Evolutionary conservation across 306 rosid species (phyloP).

Genomic region (Cotoneaster glaucophyllus): DNA sequence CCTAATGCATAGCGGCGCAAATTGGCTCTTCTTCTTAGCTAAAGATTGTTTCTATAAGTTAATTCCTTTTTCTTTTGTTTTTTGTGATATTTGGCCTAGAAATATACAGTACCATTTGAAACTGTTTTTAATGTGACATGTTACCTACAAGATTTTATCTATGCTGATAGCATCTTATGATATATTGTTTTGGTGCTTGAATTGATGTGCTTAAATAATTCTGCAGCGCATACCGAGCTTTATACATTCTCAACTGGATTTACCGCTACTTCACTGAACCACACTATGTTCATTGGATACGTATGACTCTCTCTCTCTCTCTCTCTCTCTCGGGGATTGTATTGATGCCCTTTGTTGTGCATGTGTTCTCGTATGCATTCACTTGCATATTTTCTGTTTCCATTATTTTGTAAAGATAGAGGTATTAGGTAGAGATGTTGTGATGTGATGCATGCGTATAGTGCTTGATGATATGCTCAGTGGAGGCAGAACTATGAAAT

Average conservation of each 20-base stretch:
- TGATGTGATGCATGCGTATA: background rate
- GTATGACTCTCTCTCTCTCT: conserved; percentile 40
- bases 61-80: background rate
- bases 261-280: conserved; percentile 91
- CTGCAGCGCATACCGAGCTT: conserved; percentile 77
- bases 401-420: background rate
- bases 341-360: background rate
- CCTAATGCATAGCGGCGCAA: background rate
- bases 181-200: background rate
- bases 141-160: background rate
- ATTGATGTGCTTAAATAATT: background rate
- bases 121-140: background rate
- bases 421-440: background rate
- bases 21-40: background rate
- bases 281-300: conserved; percentile 70
- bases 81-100: background rate
- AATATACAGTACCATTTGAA: background rate
- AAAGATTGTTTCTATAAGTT: background rate
- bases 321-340: background rate
- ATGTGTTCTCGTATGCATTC: background rate
- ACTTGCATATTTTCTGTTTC: background rate
- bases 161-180: background rate
- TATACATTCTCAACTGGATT: conserved; percentile 85
- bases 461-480: background rate
- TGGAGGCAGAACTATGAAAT: background rate